phyloP scores from a whole-genome alignment of 352 stramenopile genomes.

The Globisporangium middletonii region DNA sequence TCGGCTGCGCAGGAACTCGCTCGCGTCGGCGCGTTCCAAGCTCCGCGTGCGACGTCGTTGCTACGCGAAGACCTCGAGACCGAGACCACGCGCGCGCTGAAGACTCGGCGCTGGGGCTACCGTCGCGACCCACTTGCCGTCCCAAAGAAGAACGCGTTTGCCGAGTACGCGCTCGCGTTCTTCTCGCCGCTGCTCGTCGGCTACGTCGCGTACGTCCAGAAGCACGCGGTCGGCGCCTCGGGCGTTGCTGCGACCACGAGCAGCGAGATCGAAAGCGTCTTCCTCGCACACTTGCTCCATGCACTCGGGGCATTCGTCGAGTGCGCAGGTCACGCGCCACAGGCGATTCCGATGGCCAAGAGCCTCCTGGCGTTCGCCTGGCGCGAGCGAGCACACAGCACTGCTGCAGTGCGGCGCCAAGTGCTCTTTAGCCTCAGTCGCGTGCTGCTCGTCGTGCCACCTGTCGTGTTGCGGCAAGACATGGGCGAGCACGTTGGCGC shows the following conservation, averaged over 20 bases:
- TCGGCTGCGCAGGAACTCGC: constrained; percentile 59
- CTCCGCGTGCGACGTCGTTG: constrained; percentile 27
- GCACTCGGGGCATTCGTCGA: constrained; percentile 63
- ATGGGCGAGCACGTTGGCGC: constrained; percentile 36
- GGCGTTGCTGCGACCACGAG: background rate
- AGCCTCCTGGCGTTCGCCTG: constrained; percentile 66
- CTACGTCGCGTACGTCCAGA: constrained; percentile 51
- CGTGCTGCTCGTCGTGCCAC: constrained; percentile 54
- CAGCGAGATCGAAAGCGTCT: constrained; percentile 58
- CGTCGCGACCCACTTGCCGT: constrained; percentile 38
- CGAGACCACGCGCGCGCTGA: constrained; percentile 43
- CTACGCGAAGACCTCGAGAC: constrained; percentile 38
- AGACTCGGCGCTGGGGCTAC: constrained; percentile 67
- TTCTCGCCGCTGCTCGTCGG: constrained; percentile 75
- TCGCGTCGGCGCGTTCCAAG: constrained; percentile 33
- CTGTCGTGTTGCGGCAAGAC: constrained; percentile 51
- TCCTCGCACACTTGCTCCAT: constrained; percentile 67
- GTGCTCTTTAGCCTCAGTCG: constrained; percentile 70
- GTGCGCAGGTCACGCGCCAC: constrained; percentile 47
- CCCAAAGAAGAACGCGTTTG: constrained; percentile 62
- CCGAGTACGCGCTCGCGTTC: constrained; percentile 49
- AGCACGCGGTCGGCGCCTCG: constrained; percentile 11
- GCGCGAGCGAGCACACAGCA: constrained; percentile 33
- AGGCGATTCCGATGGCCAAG: constrained; percentile 63
- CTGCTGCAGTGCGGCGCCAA: constrained; percentile 59